A percentile compares a stretch with the other conserved stretches of the same genome.
phyloP scores from a whole-genome alignment of 2,329 filamentous ascomycete species.

The Ceratocystis papillata region DNA sequence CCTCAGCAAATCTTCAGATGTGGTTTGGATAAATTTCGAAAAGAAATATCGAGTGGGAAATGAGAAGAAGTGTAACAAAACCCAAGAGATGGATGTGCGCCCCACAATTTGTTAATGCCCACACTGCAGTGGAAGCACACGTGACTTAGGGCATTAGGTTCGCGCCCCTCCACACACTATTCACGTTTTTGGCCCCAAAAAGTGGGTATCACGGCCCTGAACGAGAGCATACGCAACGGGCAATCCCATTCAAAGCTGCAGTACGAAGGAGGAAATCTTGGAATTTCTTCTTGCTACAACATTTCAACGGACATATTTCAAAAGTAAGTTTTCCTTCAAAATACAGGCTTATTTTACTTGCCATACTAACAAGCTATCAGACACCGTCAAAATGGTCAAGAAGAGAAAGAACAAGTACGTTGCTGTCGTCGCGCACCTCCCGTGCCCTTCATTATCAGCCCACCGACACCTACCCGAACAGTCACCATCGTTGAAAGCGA shows the following conservation, averaged over 20 bases:
- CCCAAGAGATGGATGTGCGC: slow-evolving; percentile 26
- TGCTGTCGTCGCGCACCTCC: slow-evolving; percentile 7
- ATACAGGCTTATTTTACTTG: slow-evolving; percentile 27
- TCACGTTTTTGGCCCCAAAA: slow-evolving; percentile 7
- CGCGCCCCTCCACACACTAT: slow-evolving; percentile 23
- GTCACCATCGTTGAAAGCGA: background rate
- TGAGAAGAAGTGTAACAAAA: slow-evolving; percentile 26
- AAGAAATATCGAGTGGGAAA: slow-evolving; percentile 25
- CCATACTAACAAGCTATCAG: slow-evolving; percentile 34
- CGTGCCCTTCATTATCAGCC: background rate
- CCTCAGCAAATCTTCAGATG: slow-evolving; percentile 52
- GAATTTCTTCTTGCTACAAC: slow-evolving; percentile 21
- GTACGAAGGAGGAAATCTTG: slow-evolving; percentile 8
- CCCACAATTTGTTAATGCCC: slow-evolving; percentile 25
- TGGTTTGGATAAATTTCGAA: slow-evolving; percentile 32
- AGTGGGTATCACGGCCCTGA: slow-evolving; percentile 14
- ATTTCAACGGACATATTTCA: slow-evolving; percentile 23
- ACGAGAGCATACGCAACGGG: slow-evolving; percentile 11
- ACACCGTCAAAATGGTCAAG: slow-evolving; percentile 58
- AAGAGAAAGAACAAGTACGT: slow-evolving; percentile 60
- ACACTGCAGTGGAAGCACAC: slow-evolving; percentile 3
- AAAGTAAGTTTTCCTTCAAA: slow-evolving; percentile 19
- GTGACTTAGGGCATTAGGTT: slow-evolving; percentile 25
- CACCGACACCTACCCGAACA: background rate
- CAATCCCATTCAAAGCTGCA: slow-evolving; percentile 18